Evolutionary conservation across 345 rosid genomes (phyloP).

Genomic region (Sapria himalayana): DNA sequence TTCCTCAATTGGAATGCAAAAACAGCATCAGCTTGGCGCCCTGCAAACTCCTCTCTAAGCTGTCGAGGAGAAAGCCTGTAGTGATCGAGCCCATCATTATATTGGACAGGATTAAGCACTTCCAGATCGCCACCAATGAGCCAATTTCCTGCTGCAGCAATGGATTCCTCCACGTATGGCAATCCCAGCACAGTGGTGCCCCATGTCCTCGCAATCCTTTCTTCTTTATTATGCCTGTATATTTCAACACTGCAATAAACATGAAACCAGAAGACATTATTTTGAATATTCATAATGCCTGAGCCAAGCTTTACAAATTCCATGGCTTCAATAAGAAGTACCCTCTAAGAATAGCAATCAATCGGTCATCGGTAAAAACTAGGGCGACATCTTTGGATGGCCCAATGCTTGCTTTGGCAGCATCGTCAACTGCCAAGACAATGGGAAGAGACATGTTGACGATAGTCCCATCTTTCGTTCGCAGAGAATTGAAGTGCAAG

Average conservation of each 20-base stretch:
- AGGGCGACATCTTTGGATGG: slow-evolving; percentile 31
- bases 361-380: slow-evolving; percentile 35
- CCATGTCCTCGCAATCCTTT: slow-evolving; percentile 87
- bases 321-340: no score
- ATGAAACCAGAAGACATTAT: neutral
- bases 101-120: slow-evolving; percentile 54
- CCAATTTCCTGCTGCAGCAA: slow-evolving; percentile 74
- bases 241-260: slow-evolving; percentile 45
- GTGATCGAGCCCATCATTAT: slow-evolving; percentile 90
- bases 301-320: no score
- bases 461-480: slow-evolving; percentile 29
- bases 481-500: slow-evolving; percentile 62
- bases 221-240: slow-evolving; percentile 84
- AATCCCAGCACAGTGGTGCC: slow-evolving; percentile 77
- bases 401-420: slow-evolving; percentile 49
- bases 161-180: slow-evolving; percentile 73
- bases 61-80: slow-evolving; percentile 78
- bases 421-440: slow-evolving; percentile 79
- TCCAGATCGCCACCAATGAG: slow-evolving; percentile 85
- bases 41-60: slow-evolving; percentile 61
- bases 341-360: slow-evolving; percentile 64
- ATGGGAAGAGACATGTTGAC: slow-evolving; percentile 95
- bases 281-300: neutral
- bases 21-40: slow-evolving; percentile 82
- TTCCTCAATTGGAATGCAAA: slow-evolving; percentile 91